Evolutionary conservation across 2,329 filamentous ascomycete species (phyloP).

Genomic region (Cladorrhinum sp.): DNA sequence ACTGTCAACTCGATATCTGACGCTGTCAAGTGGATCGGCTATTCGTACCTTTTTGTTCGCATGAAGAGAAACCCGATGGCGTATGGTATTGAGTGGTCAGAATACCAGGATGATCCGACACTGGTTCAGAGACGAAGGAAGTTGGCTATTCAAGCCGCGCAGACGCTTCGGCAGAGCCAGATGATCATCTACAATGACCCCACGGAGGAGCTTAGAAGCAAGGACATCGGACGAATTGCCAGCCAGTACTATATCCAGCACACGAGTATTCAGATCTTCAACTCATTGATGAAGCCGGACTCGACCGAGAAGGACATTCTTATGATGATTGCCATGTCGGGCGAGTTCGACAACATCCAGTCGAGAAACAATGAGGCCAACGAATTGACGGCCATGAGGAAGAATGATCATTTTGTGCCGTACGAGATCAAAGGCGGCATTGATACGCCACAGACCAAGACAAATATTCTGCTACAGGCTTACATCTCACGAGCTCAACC

Average conservation of each 20-base stretch:
- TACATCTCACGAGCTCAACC: conserved; percentile 86
- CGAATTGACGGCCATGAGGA: conserved; percentile 72
- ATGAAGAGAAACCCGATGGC: conserved; percentile 90
- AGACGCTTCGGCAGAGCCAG: conserved; percentile 84
- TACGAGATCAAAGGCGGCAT: conserved; percentile 76
- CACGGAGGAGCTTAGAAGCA: conserved; percentile 88
- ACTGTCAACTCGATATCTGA: conserved; percentile 94
- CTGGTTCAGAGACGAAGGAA: conserved; percentile 82
- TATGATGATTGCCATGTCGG: conserved; percentile 95
- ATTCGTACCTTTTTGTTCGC: conserved; percentile 94
- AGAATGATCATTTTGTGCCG: conserved; percentile 66
- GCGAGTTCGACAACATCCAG: conserved; percentile 96
- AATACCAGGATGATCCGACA: conserved; percentile 82
- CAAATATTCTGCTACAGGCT: conserved; percentile 89
- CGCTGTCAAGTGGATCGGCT: conserved; percentile 95
- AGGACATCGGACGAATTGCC: conserved; percentile 93
- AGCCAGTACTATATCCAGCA: conserved; percentile 97
- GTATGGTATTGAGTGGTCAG: conserved; percentile 93
- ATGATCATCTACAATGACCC: conserved; percentile 99
- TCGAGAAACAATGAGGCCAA: conserved; percentile 85
- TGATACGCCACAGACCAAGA: conserved; percentile 79
- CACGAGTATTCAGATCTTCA: conserved; percentile 93
- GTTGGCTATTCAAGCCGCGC: conserved; percentile 83
- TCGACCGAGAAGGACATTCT: conserved; percentile 89
- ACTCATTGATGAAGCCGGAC: conserved; percentile 82